Evolutionary conservation across 768 basidiomycete genomes (phyloP).

Genomic region (Boletus edulis): DNA sequence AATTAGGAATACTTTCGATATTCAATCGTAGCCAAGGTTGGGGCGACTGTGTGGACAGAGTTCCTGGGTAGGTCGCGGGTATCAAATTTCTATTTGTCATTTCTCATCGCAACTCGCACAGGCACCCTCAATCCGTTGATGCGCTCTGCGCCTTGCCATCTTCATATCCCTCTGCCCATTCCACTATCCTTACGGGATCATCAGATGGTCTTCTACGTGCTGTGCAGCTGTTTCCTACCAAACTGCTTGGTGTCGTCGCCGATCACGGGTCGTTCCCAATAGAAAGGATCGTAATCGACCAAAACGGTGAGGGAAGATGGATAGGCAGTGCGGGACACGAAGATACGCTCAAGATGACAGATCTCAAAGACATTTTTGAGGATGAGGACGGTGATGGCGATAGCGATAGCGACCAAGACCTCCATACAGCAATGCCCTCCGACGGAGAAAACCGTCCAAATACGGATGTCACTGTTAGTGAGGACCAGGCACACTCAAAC

Average conservation of each 20-base stretch:
- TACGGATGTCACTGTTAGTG: slow-evolving; percentile 7
- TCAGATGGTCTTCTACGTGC: slow-evolving; percentile 90
- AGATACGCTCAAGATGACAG: slow-evolving; percentile 79
- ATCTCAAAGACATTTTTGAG: slow-evolving; percentile 73
- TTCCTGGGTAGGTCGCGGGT: slow-evolving; percentile 64
- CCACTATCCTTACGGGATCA: slow-evolving; percentile 83
- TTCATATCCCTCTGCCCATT: slow-evolving; percentile 57
- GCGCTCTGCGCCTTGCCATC: slow-evolving; percentile 74
- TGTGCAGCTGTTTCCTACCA: slow-evolving; percentile 84
- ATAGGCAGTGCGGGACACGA: slow-evolving; percentile 94
- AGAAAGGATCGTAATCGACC: slow-evolving; percentile 75
- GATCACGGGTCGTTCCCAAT: slow-evolving; percentile 93
- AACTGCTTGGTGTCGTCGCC: slow-evolving; percentile 84
- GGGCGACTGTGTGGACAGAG: slow-evolving; percentile 88
- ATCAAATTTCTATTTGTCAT: not conserved
- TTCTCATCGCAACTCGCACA: slow-evolving; percentile 31
- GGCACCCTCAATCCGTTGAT: slow-evolving; percentile 90
- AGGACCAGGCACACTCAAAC: slow-evolving; percentile 11
- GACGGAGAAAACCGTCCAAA: slow-evolving; percentile 23
- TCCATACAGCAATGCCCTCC: slow-evolving; percentile 19
- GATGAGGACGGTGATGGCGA: slow-evolving; percentile 27
- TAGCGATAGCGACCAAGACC: slow-evolving; percentile 10
- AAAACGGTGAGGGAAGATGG: slow-evolving; percentile 66
- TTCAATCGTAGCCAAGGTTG: slow-evolving; percentile 88
- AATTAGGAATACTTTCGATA: slow-evolving; percentile 83